Percentiles rank a stretch among this genome's conserved stretches.
Evolutionary conservation across 202 grass and related monocot genomes (phyloP).

Genomic region (Saccharum hybrid): DNA sequence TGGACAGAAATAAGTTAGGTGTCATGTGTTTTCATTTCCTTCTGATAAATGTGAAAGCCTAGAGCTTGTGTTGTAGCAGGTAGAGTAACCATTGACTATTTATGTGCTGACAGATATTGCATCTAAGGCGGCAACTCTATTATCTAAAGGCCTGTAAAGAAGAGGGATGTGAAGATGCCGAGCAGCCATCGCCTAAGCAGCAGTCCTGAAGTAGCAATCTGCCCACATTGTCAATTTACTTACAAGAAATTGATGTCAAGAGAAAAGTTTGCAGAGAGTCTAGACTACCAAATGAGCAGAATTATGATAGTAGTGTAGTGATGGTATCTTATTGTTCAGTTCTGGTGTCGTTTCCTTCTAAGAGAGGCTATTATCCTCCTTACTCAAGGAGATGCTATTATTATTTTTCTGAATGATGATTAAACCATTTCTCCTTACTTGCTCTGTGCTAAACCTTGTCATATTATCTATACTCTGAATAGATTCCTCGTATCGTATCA

Average conservation of each 20-base stretch:
- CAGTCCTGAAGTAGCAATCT: not conserved
- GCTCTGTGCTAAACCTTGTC: not conserved
- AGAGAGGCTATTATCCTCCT: not conserved
- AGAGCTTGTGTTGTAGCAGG: constrained; percentile 8
- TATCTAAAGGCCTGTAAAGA: constrained; percentile 56
- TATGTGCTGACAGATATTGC: constrained; percentile 63
- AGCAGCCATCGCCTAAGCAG: constrained; percentile 33
- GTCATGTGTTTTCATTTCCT: not conserved
- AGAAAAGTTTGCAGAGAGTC: not conserved
- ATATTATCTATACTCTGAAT: not conserved
- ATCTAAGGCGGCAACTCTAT: constrained; percentile 72
- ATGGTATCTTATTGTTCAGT: not conserved
- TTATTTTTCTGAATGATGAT: not conserved
- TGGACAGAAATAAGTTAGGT: not conserved
- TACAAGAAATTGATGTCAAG: not conserved
- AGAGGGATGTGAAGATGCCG: constrained; percentile 49
- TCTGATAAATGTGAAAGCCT: not conserved
- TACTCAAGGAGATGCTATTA: not conserved
- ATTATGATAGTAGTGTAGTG: not conserved
- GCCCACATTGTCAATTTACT: constrained; percentile 2
- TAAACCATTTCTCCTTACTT: not conserved
- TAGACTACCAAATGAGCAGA: not conserved
- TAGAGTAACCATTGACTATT: constrained; percentile 17
- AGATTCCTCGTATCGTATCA: not conserved
- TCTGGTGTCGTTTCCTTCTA: not conserved